Percentiles rank a stretch among this genome's conserved stretches.
phyloP scores from a whole-genome alignment of 257 asterid species.

The Scutellaria minor region DNA sequence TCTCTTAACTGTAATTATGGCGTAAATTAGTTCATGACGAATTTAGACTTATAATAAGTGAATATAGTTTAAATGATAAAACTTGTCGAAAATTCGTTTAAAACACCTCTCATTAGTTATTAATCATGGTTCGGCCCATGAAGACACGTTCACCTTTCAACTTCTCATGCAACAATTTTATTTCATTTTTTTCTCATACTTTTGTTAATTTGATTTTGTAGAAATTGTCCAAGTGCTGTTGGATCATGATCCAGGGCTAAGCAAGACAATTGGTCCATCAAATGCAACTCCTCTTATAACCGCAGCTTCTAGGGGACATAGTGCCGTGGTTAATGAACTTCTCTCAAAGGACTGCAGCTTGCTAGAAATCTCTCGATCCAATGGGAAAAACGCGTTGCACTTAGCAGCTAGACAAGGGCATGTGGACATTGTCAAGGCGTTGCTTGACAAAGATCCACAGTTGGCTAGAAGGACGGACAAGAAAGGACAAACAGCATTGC shows the following conservation, averaged over 20 bases:
- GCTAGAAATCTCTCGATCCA: slow-evolving; percentile 55
- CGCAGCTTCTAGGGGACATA: slow-evolving; percentile 61
- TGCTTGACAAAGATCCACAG: slow-evolving; percentile 57
- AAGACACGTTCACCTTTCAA: not conserved
- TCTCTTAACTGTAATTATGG: not conserved
- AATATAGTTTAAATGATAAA: not conserved
- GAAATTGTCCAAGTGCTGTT: slow-evolving; percentile 59
- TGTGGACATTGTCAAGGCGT: slow-evolving; percentile 52
- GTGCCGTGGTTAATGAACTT: slow-evolving; percentile 55
- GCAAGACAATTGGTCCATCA: slow-evolving; percentile 57
- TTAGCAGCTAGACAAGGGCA: slow-evolving; percentile 63
- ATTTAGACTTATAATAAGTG: too few species aligned
- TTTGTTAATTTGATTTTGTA: slow-evolving; percentile 28
- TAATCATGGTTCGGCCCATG: not conserved
- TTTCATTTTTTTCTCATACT: not conserved
- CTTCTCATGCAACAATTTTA: not conserved
- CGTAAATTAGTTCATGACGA: too few species aligned
- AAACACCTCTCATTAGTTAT: too few species aligned
- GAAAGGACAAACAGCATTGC: slow-evolving; percentile 65
- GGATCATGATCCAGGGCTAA: slow-evolving; percentile 53
- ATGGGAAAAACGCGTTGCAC: slow-evolving; percentile 61
- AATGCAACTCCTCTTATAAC: slow-evolving; percentile 66
- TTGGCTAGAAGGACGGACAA: slow-evolving; percentile 58
- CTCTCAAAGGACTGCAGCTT: slow-evolving; percentile 56
- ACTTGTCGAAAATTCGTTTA: too few species aligned